Base-by-base conservation (phyloP, 164 flowering plant genomes). In the Tetracentron sinense region DNA sequence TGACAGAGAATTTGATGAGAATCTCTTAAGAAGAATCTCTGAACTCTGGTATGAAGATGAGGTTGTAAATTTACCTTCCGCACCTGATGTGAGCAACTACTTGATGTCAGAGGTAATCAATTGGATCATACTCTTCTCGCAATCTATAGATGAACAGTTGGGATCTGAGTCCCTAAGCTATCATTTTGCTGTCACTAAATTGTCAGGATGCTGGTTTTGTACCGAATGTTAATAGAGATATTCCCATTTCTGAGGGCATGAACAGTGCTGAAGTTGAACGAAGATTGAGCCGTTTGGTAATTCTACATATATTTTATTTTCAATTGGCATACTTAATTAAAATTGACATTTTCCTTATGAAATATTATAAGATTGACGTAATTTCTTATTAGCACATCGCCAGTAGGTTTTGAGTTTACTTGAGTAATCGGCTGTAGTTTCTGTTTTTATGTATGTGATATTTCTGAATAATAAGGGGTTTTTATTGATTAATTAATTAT, bases 41-140 rank as follows among this genome's bases (percentile, higher is more conserved):
- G 92, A 80, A 61, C 75, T 88, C 46, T 68, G 72, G 38, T 90
- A 87, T 78, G 99, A 95, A 76, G 94, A 90, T 74, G 89, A 84
- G 69, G 51, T 75, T n/a, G 69, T 61, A 60, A 81, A 79, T 62
- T 70, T 85, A 58, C 87, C 85, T 64, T 73, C 82, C 65, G 77
- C 96, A 62, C 98, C 97, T 58, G 99, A 95, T 77, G 97, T 92
- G 80, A 85, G 98, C 95, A 85, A 84, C 64, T 92, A 81, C 74
- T 73, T 92, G 65, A 83, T 82, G 54, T 81, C 97, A 22, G 99
- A 92, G 97, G 99, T 95, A 69, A 63, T 23, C 46, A 35, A 54
- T 62, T n/a, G n/a, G n/a, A n/a, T n/a, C n/a, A n/a, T n/a, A n/a
- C n/a, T n/a, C n/a, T n/a, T n/a, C n/a, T n/a, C n/a, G n/a, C n/a